Conservation (phyloP, 768 basidiomycete species). For the Termitomyces titanicus region DNA sequence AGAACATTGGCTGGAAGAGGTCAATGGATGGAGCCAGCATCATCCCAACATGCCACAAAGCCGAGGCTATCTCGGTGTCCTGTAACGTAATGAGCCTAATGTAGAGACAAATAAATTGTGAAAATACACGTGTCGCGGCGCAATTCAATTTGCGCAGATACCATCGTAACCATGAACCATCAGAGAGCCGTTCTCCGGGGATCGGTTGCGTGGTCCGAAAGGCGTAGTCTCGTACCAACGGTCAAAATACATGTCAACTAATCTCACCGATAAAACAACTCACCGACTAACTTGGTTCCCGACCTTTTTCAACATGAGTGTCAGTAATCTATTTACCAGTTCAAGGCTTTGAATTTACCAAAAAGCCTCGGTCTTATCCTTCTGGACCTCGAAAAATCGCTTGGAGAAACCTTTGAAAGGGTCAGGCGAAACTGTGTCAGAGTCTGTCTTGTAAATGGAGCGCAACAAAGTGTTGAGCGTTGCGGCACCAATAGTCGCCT, state of each 20-base stretch:
- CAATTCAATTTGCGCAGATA: neutral
- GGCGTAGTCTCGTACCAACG: neutral
- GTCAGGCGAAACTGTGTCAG: neutral
- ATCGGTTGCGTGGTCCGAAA: neutral
- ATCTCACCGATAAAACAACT: neutral
- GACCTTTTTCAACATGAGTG: neutral
- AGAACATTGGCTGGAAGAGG: neutral
- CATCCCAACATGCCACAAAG: conserved; percentile 3
- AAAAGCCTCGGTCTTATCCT: conserved; percentile 1
- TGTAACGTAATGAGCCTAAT: neutral
- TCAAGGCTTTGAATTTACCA: neutral
- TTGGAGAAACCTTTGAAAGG: neutral
- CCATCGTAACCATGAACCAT: conserved; percentile 1
- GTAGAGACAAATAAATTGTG: neutral
- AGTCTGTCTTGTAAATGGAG: neutral
- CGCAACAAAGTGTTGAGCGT: conserved; percentile 1
- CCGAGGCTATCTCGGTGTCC: conserved; percentile 1
- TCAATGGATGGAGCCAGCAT: conserved; percentile 4
- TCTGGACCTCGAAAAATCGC: neutral
- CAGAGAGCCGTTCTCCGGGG: conserved; percentile 1
- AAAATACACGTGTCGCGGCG: neutral
- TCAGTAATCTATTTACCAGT: neutral
- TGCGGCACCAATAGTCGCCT: conserved; percentile 3
- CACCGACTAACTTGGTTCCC: neutral
- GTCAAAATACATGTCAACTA: neutral